These are phyloP conservation scores for Penicillium brasilianum DNA, from an alignment of 2,329 filamentous ascomycete genomes.

Conservation along the genomic window DNA sequence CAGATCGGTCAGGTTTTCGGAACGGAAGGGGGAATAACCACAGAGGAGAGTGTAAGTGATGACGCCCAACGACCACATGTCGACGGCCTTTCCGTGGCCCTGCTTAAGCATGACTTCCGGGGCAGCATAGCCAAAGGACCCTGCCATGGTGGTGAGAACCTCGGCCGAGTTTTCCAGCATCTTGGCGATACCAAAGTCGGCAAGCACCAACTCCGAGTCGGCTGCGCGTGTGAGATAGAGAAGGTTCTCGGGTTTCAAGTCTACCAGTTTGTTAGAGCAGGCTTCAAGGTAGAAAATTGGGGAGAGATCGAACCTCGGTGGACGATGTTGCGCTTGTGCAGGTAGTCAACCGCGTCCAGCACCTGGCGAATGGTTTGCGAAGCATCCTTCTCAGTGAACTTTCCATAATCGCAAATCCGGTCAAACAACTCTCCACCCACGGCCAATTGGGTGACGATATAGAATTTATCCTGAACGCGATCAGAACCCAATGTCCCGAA, in stretches of 20 bases:
- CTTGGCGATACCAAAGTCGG: slow-evolving; percentile 98
- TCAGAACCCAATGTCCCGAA: slow-evolving; percentile 12
- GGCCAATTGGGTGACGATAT: slow-evolving; percentile 95
- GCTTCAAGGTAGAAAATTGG: neutral
- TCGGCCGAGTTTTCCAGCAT: slow-evolving; percentile 91
- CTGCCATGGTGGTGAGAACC: slow-evolving; percentile 96
- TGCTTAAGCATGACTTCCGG: slow-evolving; percentile 98
- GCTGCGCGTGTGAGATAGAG: slow-evolving; percentile 82
- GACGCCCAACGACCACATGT: slow-evolving; percentile 99
- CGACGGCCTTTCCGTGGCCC: slow-evolving; percentile 95
- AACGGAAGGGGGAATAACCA: slow-evolving; percentile 96
- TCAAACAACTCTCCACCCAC: slow-evolving; percentile 97
- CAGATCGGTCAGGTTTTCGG: slow-evolving; percentile 88
- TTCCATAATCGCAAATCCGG: slow-evolving; percentile 95
- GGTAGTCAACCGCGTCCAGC: slow-evolving; percentile 88
- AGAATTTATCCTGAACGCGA: slow-evolving; percentile 85
- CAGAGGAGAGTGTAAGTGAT: slow-evolving; percentile 98
- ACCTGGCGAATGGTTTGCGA: slow-evolving; percentile 95
- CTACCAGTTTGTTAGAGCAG: slow-evolving; percentile 53
- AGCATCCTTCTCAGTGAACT: slow-evolving; percentile 97
- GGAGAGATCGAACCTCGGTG: slow-evolving; percentile 72
- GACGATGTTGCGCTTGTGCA: slow-evolving; percentile 93
- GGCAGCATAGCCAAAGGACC: slow-evolving; percentile 96
- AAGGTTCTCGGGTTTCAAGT: slow-evolving; percentile 97
- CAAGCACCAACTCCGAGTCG: slow-evolving; percentile 85